Conservation (phyloP, 371 early-diverging fungal species). For the Catenaria anguillulae region DNA sequence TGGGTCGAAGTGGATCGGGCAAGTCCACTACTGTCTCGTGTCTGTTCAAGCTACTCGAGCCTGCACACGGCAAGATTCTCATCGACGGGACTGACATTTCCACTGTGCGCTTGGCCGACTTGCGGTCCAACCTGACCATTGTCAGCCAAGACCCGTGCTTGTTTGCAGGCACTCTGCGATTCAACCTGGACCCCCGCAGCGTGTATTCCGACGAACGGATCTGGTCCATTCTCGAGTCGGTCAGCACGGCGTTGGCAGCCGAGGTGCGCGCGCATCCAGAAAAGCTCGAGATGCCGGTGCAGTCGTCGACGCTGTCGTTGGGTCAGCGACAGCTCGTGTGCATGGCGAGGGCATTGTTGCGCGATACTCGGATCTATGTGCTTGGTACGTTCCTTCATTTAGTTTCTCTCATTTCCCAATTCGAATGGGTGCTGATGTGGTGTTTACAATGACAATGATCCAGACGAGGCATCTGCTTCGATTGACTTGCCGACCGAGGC, state of each 20-base stretch:
- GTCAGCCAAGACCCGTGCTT: slow-evolving; percentile 44
- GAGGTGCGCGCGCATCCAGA: slow-evolving; percentile 29
- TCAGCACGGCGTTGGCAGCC: slow-evolving; percentile 37
- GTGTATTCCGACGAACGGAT: slow-evolving; percentile 25
- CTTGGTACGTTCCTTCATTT: too few relatives aligned
- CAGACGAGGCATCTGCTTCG: neutral
- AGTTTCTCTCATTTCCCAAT: slow-evolving; percentile 15
- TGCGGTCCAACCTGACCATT: slow-evolving; percentile 44
- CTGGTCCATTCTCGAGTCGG: slow-evolving; percentile 23
- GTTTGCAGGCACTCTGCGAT: slow-evolving; percentile 32
- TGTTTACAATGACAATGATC: too few relatives aligned
- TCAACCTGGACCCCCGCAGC: slow-evolving; percentile 34
- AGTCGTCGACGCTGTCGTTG: slow-evolving; percentile 30
- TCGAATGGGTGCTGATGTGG: slow-evolving; percentile 28
- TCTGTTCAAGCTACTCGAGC: slow-evolving; percentile 49
- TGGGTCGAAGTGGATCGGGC: slow-evolving; percentile 97
- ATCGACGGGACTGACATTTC: slow-evolving; percentile 48
- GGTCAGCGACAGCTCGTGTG: slow-evolving; percentile 41
- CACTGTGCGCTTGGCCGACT: slow-evolving; percentile 35
- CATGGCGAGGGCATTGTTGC: slow-evolving; percentile 33
- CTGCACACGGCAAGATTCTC: slow-evolving; percentile 40
- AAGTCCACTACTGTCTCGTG: slow-evolving; percentile 39
- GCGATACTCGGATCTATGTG: slow-evolving; percentile 26
- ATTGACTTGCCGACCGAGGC: slow-evolving; percentile 27
- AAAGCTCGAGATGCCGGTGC: slow-evolving; percentile 31